Conservation (phyloP, 768 basidiomycete species). For the Leccinellum albellum region DNA sequence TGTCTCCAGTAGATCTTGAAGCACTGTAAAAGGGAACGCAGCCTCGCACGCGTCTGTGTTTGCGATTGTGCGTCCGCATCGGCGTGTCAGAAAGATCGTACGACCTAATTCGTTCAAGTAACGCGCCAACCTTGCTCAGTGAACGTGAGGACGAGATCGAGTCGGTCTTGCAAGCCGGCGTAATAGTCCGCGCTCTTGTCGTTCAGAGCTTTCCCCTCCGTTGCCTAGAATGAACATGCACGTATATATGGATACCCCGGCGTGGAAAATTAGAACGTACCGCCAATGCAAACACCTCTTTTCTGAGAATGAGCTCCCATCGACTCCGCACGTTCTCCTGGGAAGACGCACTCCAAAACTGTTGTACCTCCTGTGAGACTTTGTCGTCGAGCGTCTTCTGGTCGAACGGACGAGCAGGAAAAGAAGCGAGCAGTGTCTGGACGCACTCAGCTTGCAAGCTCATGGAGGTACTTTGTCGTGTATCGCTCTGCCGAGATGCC, state of each 20-base stretch:
- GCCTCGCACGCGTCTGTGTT: conserved; percentile 70
- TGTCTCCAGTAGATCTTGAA: conserved; percentile 80
- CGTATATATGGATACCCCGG: not conserved
- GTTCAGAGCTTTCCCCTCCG: conserved; percentile 64
- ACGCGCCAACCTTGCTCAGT: conserved; percentile 64
- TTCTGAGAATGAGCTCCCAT: conserved; percentile 73
- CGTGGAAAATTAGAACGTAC: conserved; percentile 40
- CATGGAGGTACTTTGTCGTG: conserved; percentile 34
- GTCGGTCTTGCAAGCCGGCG: conserved; percentile 49
- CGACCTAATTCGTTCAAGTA: not conserved
- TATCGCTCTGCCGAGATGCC: conserved; percentile 24
- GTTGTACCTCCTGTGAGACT: conserved; percentile 43
- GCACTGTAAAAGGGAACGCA: conserved; percentile 65
- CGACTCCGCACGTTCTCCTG: conserved; percentile 62
- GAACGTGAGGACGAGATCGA: conserved; percentile 74
- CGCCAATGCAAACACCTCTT: conserved; percentile 68
- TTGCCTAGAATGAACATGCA: conserved; percentile 40
- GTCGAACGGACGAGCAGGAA: conserved; percentile 50
- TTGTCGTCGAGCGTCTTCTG: conserved; percentile 46
- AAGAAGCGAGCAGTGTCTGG: conserved; percentile 45
- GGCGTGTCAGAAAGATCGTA: not conserved
- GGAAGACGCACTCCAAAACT: conserved; percentile 40
- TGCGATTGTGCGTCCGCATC: not conserved
- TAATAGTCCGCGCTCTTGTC: conserved; percentile 56
- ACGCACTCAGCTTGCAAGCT: conserved; percentile 50